phyloP scores from a whole-genome alignment of 108 stramenopile genomes.

The Seminavis robusta region DNA sequence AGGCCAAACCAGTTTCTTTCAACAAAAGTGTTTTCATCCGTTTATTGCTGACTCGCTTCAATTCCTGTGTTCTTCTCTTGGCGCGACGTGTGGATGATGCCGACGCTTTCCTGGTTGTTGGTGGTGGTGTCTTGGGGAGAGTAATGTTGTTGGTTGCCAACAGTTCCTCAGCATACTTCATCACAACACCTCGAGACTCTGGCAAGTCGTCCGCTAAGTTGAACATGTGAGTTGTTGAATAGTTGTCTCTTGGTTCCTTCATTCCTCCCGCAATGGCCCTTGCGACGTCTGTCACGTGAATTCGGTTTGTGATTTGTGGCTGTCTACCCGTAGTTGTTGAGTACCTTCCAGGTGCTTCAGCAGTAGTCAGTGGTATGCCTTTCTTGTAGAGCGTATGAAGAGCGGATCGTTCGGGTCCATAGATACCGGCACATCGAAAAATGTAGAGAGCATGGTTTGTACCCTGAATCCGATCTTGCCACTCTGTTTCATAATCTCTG shows the following conservation, averaged over 20 bases:
- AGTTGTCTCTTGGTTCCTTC: constrained; percentile 6
- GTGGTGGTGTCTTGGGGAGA: constrained; percentile 7
- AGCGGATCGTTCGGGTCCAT: constrained; percentile 59
- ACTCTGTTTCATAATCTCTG: constrained; percentile 22
- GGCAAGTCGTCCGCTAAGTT: constrained; percentile 74
- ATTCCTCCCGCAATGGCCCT: constrained; percentile 45
- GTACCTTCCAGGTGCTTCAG: not conserved
- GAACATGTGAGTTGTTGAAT: constrained; percentile 17
- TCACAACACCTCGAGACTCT: constrained; percentile 43
- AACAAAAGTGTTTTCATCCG: constrained; percentile 38
- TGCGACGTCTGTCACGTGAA: constrained; percentile 54
- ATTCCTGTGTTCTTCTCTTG: constrained; percentile 40
- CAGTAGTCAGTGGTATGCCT: not conserved
- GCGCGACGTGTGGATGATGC: constrained; percentile 20
- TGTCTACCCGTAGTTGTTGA: not conserved
- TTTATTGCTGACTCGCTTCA: constrained; percentile 50
- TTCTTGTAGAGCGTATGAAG: constrained; percentile 55
- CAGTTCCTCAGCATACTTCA: constrained; percentile 32
- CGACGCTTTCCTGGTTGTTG: not conserved
- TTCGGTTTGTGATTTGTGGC: constrained; percentile 46
- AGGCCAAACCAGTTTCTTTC: constrained; percentile 16
- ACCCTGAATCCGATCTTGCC: constrained; percentile 7
- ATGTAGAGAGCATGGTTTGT: constrained; percentile 11
- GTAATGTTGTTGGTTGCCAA: constrained; percentile 9
- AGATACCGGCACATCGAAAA: constrained; percentile 80